phyloP scores from a whole-genome alignment of 2,329 filamentous ascomycete species.

The Bipolaris zeicola region DNA sequence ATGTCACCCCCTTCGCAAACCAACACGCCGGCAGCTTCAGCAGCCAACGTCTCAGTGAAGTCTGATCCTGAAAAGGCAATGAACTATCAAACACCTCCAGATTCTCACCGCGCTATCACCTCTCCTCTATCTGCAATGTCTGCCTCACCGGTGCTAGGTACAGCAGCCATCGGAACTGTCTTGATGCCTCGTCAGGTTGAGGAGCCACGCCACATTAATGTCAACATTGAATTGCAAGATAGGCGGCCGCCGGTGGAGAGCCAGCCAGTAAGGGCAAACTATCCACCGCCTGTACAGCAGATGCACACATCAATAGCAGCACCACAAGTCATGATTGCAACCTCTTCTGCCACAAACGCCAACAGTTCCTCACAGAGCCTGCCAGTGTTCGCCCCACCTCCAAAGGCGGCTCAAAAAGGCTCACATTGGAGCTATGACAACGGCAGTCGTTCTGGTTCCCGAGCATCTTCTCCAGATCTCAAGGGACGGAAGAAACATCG shows the following conservation, averaged over 20 bases:
- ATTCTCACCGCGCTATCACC: slow-evolving; percentile 20
- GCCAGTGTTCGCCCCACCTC: slow-evolving; percentile 42
- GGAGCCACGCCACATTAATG: slow-evolving; percentile 34
- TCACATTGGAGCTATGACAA: slow-evolving; percentile 36
- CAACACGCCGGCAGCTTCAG: not conserved
- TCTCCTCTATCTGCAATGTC: slow-evolving; percentile 40
- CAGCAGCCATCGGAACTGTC: slow-evolving; percentile 41
- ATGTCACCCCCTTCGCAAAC: slow-evolving; percentile 11
- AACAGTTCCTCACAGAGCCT: slow-evolving; percentile 23
- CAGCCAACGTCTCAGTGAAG: not conserved
- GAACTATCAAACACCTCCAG: slow-evolving; percentile 19
- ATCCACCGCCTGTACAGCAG: slow-evolving; percentile 23
- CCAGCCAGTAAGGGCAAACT: slow-evolving; percentile 22
- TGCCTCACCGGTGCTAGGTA: slow-evolving; percentile 39
- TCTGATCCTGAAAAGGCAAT: slow-evolving; percentile 4
- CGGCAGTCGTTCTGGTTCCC: slow-evolving; percentile 34
- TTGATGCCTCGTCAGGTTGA: slow-evolving; percentile 40
- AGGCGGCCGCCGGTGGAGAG: slow-evolving; percentile 23
- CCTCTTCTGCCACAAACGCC: slow-evolving; percentile 14
- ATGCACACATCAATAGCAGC: slow-evolving; percentile 26
- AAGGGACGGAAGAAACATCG: slow-evolving; percentile 39
- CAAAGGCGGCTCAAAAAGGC: slow-evolving; percentile 30
- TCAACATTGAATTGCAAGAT: slow-evolving; percentile 43
- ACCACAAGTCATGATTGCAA: slow-evolving; percentile 16
- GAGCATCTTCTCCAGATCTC: slow-evolving; percentile 26